Evolutionary conservation across 2,329 filamentous ascomycete species (phyloP), one percentile per base, ranked within the genome.

Genomic region (Lanzia echinophila): DNA sequence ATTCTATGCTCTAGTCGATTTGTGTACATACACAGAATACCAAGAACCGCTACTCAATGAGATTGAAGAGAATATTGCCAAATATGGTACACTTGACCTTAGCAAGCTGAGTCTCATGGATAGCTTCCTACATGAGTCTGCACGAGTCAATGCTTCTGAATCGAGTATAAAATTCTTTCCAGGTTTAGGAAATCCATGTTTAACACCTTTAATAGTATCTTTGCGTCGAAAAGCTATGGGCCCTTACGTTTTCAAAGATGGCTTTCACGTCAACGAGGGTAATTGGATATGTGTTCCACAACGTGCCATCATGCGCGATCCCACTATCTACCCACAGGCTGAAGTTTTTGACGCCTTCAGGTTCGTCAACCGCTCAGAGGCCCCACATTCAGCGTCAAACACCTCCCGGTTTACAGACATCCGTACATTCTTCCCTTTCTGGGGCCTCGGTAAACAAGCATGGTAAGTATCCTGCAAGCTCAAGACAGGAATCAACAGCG

Each of bases 221-320:
- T 31, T 42, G 4, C 50, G 33, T 8, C 39, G 50, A 12, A 52
- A 52, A 52, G 50, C 50, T 20, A 15, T 52, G 4, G 6, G 44
- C 15, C 11, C 50, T 33, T 38, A 36, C 31, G 44, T 41, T 4
- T 52, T 52, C 42, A 19, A 33, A 22, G 42, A 52, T 34, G 50
- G 50, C 19, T 19, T 41, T 12, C 33, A 52, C 20, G 32, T 52
- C 19, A 39, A 39, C 10, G 50, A 31, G 12, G 50, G 50, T n/a
- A 46, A 52, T 38, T 17, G 44, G 8, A 31, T 52, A 6, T 52
- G 41, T 20, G 42, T 52, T 20, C 50, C 50, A 3, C 42, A 43
- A 22, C 19, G 24, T n/a, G 33, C 22, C 41, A 36, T 52, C 41
- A 52, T 52, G 50, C 43, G 39, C n/a, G 50, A 52, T 39, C 39